Base-by-base conservation (phyloP, 169 alveolate species). In the Haemoproteus tartakovskyi region DNA sequence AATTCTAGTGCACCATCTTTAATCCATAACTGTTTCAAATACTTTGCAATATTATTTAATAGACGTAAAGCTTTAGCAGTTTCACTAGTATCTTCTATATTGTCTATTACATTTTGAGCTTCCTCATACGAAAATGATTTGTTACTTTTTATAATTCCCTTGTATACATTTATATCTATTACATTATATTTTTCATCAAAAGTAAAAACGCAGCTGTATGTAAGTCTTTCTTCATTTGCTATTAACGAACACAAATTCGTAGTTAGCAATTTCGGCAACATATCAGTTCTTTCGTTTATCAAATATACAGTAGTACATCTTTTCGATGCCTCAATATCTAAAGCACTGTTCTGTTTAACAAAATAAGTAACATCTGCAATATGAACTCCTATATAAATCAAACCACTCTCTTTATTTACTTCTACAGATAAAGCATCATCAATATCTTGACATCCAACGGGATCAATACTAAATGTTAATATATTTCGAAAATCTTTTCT, bases 301-400 rank as follows among this genome's bases (percentile, higher is more conserved):
- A 98, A 91, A 89, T 98, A 98, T 9, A 97, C 99, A 6, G 95
- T 91, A 1, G 94, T 94, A 79, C 98, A 95, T 74, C 99, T 89
- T 86, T 95, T 93, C 8, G 99, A 94, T 0, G 99, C 99, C 88
- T 97, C 99, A 48, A 88, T 90, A 91, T 98, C 99, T 2, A 98
- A 89, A 45, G 96, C 94, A 12, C 97, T 92, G 27, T 93, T 98
- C 12, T 98, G 95, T 54, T 90, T 91, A 1, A 98, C 99, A 85
- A 95, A 98, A 82, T 97, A 96, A 36, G 99, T 94, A 3, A 98
- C 99, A 85, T 98, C 99, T 1, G 99, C 99, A 40, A 98, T 98
- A 84, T 98, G 99, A 6, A 98, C 99, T 12, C 99, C 99, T 4
- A 98, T 92, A 86, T 90, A 90, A 27, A 87, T 78, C 64, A 80